Conservation (phyloP, 208 protist genomes). For the Angomonas ambiguus region DNA sequence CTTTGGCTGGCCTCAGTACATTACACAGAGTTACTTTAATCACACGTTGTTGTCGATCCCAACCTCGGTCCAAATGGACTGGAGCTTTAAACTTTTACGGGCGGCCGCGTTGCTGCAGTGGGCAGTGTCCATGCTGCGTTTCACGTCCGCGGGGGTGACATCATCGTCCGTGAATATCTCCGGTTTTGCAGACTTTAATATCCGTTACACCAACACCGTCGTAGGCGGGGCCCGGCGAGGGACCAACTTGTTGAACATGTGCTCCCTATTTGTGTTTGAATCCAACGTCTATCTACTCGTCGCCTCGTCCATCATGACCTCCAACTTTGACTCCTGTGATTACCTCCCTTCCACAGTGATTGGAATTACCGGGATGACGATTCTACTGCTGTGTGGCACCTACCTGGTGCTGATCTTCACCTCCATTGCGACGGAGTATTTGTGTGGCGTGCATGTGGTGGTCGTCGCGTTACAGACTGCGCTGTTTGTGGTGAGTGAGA, state of each 20-base stretch:
- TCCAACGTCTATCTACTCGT: constrained; percentile 45
- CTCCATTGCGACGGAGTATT: no score
- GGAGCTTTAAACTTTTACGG: constrained; percentile 26
- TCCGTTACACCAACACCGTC: constrained; percentile 29
- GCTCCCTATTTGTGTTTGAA: constrained; percentile 56
- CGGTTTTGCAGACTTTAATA: constrained; percentile 72
- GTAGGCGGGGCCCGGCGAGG: not conserved
- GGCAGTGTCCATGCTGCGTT: constrained; percentile 38
- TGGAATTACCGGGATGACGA: constrained; percentile 21
- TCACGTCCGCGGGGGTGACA: constrained; percentile 35
- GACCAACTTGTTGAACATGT: constrained; percentile 32
- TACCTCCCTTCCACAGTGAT: constrained; percentile 24
- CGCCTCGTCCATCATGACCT: constrained; percentile 5
- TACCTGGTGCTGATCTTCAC: not conserved
- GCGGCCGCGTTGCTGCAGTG: constrained; percentile 32
- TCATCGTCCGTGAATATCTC: constrained; percentile 52
- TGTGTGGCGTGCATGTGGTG: no score
- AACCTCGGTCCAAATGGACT: constrained; percentile 16
- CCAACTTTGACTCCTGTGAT: constrained; percentile 14
- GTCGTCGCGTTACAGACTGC: no score
- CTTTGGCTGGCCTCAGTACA: constrained; percentile 63
- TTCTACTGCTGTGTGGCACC: constrained; percentile 19
- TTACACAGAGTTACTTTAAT: constrained; percentile 54
- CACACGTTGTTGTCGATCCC: constrained; percentile 5
- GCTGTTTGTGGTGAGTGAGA: not conserved